Base-by-base conservation (phyloP, 768 basidiomycete species). In the Hemileccinum impolitum region DNA sequence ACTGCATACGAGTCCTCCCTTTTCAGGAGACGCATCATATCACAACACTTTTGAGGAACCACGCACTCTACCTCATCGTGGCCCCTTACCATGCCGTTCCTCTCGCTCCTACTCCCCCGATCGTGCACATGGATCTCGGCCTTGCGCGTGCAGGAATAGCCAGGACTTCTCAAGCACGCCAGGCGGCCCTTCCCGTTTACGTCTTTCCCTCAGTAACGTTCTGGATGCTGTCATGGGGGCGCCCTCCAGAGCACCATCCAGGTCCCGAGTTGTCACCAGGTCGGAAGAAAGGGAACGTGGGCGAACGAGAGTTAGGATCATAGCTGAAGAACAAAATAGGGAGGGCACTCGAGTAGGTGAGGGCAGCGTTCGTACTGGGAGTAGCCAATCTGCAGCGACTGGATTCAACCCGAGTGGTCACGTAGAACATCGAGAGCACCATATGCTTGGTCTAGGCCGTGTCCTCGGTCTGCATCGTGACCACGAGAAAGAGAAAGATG, bases 381-480 rank as follows among this genome's bases (percentile, higher is more conserved):
- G n/a, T 18, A 14, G 21, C 13, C 34, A 19, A 6, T 3, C 17
- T 8, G 37, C 15, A 39, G 18, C 32, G 32, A 31, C 39, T 32
- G 3, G 15, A 30, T 34, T 35, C 30, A 39, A 30, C 28, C 26
- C 30, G 12, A 30, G 3, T 14, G 21, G 28, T 17, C 38, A 40
- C 23, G 12, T 15, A 19, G 58, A 55, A 18, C 55, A 55, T 34
- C 41, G 55, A 39, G 50, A 62, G 19, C 46, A 39, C 43, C 41
- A 55, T 39, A 28, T 58, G 4, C 56, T 67, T 19, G 54, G 71
- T 38, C 64, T 82, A 8, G 71, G 76, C 12, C 77, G 61, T 6
- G 25, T 60, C 21, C 23, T 63, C 5, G 58, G 63, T 21, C 26
- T 57, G 10, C 57, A 60, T 21, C 53, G 52, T 31, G 52, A 57